Percentiles rank a stretch among this genome's conserved stretches.
Conservation (phyloP, 306 rosid genomes). For the Cyamopsis tetragonoloba region DNA sequence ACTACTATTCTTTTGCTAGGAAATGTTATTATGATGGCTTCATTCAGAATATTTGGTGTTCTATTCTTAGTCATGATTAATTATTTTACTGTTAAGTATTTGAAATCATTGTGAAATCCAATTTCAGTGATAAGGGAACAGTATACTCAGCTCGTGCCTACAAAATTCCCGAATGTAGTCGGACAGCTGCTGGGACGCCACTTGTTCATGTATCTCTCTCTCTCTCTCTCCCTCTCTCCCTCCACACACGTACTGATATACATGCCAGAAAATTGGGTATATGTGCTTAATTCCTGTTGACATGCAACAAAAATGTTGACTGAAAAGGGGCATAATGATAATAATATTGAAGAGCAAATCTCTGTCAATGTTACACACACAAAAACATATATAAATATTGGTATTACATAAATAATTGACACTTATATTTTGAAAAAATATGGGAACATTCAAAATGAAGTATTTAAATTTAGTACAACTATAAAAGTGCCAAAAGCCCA, state of each 20-base stretch:
- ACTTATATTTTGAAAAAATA: neutral
- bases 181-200: conserved; percentile 92
- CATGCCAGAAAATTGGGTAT: neutral
- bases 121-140: conserved; percentile 83
- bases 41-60: neutral
- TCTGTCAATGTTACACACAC: neutral
- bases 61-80: neutral
- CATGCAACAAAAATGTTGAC: neutral
- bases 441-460: too few species aligned
- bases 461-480: too few species aligned
- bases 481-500: too few species aligned
- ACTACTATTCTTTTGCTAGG: neutral
- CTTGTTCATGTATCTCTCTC: conserved; percentile 64
- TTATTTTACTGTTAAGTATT: neutral
- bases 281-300: neutral
- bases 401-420: too few species aligned
- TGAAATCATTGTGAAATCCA: neutral
- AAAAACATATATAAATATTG: too few species aligned
- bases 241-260: neutral
- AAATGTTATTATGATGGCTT: neutral
- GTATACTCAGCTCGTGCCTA: conserved; percentile 94
- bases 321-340: neutral
- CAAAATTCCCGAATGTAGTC: conserved; percentile 88
- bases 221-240: neutral
- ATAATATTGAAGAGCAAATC: neutral